Evolutionary conservation across 2,329 filamentous ascomycete species (phyloP).

Genomic region (Phoma sp.): DNA sequence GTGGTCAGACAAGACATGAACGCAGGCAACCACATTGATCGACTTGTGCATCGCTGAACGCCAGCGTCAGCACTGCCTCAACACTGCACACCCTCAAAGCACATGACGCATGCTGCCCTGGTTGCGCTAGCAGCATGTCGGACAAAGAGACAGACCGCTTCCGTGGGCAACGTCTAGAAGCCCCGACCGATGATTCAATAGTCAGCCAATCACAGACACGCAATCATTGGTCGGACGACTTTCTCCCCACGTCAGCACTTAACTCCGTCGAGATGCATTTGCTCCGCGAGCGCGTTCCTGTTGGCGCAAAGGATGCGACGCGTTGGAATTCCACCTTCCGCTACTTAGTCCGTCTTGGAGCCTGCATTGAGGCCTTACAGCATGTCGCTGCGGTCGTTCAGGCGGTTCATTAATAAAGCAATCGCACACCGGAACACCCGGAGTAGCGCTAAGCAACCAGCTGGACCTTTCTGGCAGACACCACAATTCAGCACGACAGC

Average conservation of each 20-base stretch:
- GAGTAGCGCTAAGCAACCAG: neutral
- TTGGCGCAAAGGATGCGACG: constrained; percentile 8
- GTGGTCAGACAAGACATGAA: too few species aligned
- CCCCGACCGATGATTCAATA: neutral
- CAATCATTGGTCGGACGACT: constrained; percentile 2
- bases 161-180: constrained; percentile 4
- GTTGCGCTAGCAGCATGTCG: constrained; percentile 6
- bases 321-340: neutral
- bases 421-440: neutral
- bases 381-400: constrained; percentile 21
- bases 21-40: too few species aligned
- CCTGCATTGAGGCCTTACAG: constrained; percentile 6
- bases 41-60: too few species aligned
- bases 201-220: constrained; percentile 19
- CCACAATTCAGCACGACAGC: constrained; percentile 32
- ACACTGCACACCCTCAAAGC: neutral
- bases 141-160: constrained; percentile 24
- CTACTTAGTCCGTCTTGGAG: constrained; percentile 19
- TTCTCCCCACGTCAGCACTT: constrained; percentile 25
- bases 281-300: constrained; percentile 8
- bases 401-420: constrained; percentile 6
- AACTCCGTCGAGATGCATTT: constrained; percentile 21
- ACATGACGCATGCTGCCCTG: neutral
- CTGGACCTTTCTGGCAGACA: constrained; percentile 24
- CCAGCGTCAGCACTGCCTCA: neutral